These are phyloP conservation scores for Emergomyces orientalis DNA, from an alignment of 2,329 filamentous ascomycete species.

Conservation along the genomic window DNA sequence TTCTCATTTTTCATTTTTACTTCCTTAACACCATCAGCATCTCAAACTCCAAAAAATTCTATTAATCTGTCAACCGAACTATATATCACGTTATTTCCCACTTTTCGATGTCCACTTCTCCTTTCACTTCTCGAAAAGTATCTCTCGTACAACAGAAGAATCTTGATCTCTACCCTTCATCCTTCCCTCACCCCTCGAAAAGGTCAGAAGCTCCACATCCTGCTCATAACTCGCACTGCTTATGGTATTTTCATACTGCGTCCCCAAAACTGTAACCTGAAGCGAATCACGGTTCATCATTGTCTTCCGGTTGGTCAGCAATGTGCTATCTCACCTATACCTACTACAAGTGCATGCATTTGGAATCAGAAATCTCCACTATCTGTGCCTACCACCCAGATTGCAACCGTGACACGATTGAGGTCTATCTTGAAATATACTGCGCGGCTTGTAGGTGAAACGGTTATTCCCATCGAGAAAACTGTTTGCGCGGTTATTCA, in stretches of 20 bases:
- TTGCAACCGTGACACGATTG: neutral
- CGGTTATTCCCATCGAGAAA: neutral
- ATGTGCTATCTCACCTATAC: neutral
- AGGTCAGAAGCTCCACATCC: neutral
- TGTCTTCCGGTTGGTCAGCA: neutral
- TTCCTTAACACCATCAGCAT: neutral
- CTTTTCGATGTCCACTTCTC: neutral
- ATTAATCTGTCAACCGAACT: neutral
- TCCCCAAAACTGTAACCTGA: neutral
- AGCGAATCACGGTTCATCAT: neutral
- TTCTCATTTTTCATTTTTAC: neutral
- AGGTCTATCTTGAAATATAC: neutral
- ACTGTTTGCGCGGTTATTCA: neutral
- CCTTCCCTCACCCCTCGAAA: neutral
- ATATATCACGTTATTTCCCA: neutral
- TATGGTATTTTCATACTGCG: neutral
- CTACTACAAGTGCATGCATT: neutral
- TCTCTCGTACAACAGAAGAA: neutral
- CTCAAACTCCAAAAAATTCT: neutral
- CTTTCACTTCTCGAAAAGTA: neutral
- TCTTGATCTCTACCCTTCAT: neutral
- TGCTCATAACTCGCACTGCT: neutral
- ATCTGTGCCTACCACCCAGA: neutral
- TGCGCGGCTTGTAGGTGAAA: neutral
- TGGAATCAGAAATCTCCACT: neutral